Conservation (phyloP, 1,139 yeast genomes). For the Pichia sorboxylosa region DNA sequence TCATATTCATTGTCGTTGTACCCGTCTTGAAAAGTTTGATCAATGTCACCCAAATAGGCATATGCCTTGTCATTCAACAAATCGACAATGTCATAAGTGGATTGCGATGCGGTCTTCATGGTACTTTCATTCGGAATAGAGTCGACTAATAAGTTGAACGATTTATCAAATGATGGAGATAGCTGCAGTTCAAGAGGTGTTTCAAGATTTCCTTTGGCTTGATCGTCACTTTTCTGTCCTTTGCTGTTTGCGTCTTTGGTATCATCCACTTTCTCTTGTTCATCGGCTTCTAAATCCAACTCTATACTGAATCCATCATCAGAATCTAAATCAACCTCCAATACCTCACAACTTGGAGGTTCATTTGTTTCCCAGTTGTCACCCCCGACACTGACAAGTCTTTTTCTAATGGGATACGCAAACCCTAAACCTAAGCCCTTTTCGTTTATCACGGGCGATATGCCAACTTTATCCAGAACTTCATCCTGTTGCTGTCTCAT, state of each 20-base stretch:
- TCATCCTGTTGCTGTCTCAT: conserved; percentile 13
- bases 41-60: conserved; percentile 19
- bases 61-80: conserved; percentile 20
- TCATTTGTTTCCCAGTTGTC: conserved; percentile 5
- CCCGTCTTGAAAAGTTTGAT: conserved; percentile 4
- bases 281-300: not conserved
- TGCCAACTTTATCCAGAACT: conserved; percentile 9
- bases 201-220: not conserved
- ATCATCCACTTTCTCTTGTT: not conserved
- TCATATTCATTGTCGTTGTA: conserved; percentile 15
- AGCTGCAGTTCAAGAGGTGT: not conserved
- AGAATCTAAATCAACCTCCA: not conserved
- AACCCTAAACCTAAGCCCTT: conserved; percentile 2
- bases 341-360: not conserved
- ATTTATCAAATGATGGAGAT: not conserved
- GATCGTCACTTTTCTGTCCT: not conserved
- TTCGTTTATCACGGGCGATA: conserved; percentile 8
- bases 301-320: not conserved
- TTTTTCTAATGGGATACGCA: no score
- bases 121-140: not conserved
- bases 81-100: conserved; percentile 1
- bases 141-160: not conserved
- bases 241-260: not conserved
- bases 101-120: conserved; percentile 1
- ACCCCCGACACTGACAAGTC: conserved; percentile 1